A percentile compares a stretch with the other conserved stretches of the same genome.
Evolutionary conservation across 2,329 filamentous ascomycete genomes (phyloP).

Genomic region (Scolecobasidium constrictum): DNA sequence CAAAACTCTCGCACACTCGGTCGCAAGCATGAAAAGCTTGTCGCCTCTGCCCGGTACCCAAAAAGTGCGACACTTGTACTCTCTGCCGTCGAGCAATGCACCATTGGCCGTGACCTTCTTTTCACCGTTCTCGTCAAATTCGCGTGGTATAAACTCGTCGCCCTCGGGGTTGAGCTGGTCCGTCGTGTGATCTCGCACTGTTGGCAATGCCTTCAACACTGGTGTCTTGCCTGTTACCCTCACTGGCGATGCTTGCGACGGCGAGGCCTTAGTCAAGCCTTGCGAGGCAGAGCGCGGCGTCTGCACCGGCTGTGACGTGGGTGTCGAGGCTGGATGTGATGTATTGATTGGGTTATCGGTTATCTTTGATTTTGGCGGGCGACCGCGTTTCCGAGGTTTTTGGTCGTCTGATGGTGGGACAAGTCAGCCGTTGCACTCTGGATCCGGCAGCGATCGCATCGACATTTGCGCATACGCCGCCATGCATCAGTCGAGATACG

Average conservation of each 20-base stretch:
- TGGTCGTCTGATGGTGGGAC: constrained; percentile 12
- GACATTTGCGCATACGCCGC: constrained; percentile 3
- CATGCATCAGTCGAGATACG: constrained; percentile 10
- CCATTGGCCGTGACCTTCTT: constrained; percentile 84
- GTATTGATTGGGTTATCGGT: constrained; percentile 48
- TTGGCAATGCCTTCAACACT: constrained; percentile 87
- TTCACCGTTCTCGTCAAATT: constrained; percentile 86
- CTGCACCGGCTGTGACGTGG: constrained; percentile 41
- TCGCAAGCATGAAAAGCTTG: constrained; percentile 97
- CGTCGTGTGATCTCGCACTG: constrained; percentile 92
- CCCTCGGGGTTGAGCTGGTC: constrained; percentile 82
- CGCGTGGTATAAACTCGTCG: constrained; percentile 90
- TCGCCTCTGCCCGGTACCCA: constrained; percentile 81
- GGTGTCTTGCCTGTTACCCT: constrained; percentile 68
- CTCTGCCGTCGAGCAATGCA: constrained; percentile 67
- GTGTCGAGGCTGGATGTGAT: constrained; percentile 34
- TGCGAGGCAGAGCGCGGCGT: constrained; percentile 45
- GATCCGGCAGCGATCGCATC: background rate
- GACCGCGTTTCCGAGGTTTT: constrained; percentile 34
- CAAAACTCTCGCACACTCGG: constrained; percentile 87
- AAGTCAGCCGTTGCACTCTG: constrained; percentile 5
- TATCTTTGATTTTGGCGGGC: constrained; percentile 51
- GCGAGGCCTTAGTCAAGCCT: constrained; percentile 38
- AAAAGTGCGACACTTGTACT: constrained; percentile 90
- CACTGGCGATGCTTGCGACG: constrained; percentile 54